Conservation (phyloP, 768 basidiomycete genomes). For the Mycena venus region DNA sequence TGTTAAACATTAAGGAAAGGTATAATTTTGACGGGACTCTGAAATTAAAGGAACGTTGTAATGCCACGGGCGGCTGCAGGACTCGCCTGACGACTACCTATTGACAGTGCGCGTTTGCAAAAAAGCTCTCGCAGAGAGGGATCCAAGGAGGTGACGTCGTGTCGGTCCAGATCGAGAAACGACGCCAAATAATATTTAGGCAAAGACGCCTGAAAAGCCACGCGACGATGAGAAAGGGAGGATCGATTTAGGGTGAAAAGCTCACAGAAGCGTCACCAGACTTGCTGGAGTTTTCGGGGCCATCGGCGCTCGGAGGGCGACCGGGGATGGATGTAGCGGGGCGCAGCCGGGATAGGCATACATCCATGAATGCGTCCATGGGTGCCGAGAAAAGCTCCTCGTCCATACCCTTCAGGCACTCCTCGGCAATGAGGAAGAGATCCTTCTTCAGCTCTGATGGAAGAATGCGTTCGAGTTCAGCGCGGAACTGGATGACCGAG, state of each 20-base stretch:
- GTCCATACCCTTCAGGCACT: constrained; percentile 12
- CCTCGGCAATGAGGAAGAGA: constrained; percentile 20
- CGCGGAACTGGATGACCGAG: constrained; percentile 9
- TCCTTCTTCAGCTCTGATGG: constrained; percentile 8
- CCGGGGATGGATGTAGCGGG: background rate
- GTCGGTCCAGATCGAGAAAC: constrained; percentile 12
- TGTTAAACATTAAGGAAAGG: background rate
- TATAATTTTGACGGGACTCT: background rate
- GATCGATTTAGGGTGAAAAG: too few relatives aligned
- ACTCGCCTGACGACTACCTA: background rate
- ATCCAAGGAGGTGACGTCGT: background rate
- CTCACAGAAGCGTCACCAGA: constrained; percentile 1
- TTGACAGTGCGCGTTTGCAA: background rate
- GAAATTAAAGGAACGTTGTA: background rate
- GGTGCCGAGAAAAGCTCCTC: constrained; percentile 23
- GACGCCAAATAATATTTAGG: constrained; percentile 18
- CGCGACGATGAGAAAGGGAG: background rate
- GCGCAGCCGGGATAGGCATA: constrained; percentile 15
- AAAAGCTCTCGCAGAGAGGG: constrained; percentile 14
- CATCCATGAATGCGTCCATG: constrained; percentile 26
- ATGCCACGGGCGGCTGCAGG: background rate
- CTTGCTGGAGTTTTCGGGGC: background rate
- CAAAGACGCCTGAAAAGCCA: background rate
- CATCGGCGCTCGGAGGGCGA: background rate
- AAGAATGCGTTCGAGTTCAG: constrained; percentile 23